Evolutionary conservation across 352 stramenopile species (phyloP), one percentile per base, ranked within the genome.

Genomic region (Phytopythium chamaehyphon): DNA sequence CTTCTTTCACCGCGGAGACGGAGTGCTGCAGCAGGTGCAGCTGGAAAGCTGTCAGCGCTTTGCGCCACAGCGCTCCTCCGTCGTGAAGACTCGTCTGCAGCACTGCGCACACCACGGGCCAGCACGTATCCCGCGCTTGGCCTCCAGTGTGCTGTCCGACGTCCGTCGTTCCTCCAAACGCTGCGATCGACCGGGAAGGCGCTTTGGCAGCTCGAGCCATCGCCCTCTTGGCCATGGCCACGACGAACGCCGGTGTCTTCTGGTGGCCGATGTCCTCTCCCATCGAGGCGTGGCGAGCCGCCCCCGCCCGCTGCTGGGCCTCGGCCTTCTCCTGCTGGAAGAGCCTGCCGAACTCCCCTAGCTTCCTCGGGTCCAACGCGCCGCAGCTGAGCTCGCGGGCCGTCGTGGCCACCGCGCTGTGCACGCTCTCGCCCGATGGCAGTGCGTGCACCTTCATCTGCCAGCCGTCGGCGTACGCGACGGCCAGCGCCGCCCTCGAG

Each of bases 161-260:
- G 44, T 83, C 74, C 0, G 68, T 83, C n/a, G 69, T 78, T 1
- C 73, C 73, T 15, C 71, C 71, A 23, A 46, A 37, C 10, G 59
- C 31, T 48, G 53, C 11, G n/a, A 44, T 35, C 36, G 2, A 31
- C 14, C 40, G 11, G 6, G 12, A 16, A 12, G 16, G 23, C 18
- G 6, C 3, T 26, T n/a, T 36, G 22, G 21, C n/a, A 49, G 47
- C 11, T 64, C 36, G 18, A 47, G 28, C 47, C 9, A 64, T 33
- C 2, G 54, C 42, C 24, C 45, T 62, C 15, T 51, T 50, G 2
- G 83, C 45, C 1, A 77, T 44, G 11, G 62, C 43, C 0, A 51
- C 70, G 16, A 85, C 71, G 19, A 86, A 85, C 35, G 78, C 59
- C 18, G 72, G 74, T 0, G 72, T 85, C 59, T 80, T 83, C 37